Evolutionary conservation across 352 stramenopile species (phyloP).

Genomic region (Phytopythium mirpurense): DNA sequence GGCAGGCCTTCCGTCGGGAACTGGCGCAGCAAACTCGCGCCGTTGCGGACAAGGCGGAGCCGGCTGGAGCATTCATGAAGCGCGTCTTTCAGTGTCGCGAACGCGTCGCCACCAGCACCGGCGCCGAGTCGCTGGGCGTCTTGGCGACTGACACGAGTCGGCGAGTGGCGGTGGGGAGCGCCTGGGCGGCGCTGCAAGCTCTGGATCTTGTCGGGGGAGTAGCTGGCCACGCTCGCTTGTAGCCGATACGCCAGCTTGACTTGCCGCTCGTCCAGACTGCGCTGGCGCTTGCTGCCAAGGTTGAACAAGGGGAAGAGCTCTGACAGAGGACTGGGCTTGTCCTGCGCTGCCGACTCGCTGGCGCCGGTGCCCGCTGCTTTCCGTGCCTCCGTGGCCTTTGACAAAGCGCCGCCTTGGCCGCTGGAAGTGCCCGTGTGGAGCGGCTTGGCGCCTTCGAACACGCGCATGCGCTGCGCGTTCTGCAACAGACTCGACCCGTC

Average conservation of each 20-base stretch:
- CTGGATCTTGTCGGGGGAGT: constrained; percentile 39
- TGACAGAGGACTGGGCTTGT: constrained; percentile 10
- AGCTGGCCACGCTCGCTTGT: constrained; percentile 39
- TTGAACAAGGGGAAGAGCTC: constrained; percentile 34
- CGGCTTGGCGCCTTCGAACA: constrained; percentile 11
- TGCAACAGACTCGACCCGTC: constrained; percentile 27
- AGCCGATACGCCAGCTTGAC: constrained; percentile 44
- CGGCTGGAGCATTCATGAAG: constrained; percentile 46
- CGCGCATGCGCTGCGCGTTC: constrained; percentile 25
- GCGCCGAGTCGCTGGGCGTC: constrained; percentile 7
- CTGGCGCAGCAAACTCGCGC: constrained; percentile 34
- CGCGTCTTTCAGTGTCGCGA: constrained; percentile 40
- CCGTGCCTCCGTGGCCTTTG: constrained; percentile 16
- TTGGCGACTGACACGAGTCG: background rate
- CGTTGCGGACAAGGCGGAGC: constrained; percentile 43
- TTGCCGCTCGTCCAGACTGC: constrained; percentile 38
- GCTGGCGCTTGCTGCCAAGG: constrained; percentile 27
- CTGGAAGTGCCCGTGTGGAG: background rate
- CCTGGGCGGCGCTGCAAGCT: constrained; percentile 17
- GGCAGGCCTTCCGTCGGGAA: constrained; percentile 22
- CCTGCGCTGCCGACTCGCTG: background rate
- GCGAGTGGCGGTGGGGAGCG: background rate
- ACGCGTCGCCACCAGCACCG: constrained; percentile 25
- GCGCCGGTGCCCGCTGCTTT: constrained; percentile 3
- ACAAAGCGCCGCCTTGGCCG: background rate